Conservation (phyloP, 202 grass and related monocot species). For the Zoysia matrella region DNA sequence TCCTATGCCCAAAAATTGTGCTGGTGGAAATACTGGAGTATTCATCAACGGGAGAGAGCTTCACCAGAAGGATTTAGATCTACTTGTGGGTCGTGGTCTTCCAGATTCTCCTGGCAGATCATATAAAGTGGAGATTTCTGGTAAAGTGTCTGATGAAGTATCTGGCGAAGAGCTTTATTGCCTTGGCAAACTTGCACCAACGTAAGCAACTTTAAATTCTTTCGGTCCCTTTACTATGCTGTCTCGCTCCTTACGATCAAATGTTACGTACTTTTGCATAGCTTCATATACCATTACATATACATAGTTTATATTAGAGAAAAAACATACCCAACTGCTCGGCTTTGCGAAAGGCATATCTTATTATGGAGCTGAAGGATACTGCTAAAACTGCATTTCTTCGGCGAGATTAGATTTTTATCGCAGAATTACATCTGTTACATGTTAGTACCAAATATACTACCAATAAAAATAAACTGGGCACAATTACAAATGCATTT, state of each 20-base stretch:
- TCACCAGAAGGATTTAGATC: slow-evolving; percentile 75
- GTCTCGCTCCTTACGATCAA: neutral
- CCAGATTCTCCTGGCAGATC: slow-evolving; percentile 58
- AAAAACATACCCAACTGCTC: neutral
- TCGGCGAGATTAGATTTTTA: neutral
- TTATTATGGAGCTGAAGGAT: neutral
- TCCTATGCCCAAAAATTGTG: slow-evolving; percentile 38
- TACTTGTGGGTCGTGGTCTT: slow-evolving; percentile 69
- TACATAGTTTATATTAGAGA: neutral
- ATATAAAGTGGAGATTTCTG: slow-evolving; percentile 76
- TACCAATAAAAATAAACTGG: neutral
- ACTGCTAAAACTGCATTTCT: neutral
- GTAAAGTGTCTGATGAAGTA: slow-evolving; percentile 76
- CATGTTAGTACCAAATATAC: neutral
- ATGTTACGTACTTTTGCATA: neutral
- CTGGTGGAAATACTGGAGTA: slow-evolving; percentile 61
- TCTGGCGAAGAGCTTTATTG: slow-evolving; percentile 76
- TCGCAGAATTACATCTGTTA: neutral
- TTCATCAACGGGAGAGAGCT: slow-evolving; percentile 76
- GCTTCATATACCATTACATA: neutral
- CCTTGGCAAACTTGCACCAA: slow-evolving; percentile 85
- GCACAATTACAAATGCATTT: neutral
- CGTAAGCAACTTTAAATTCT: slow-evolving; percentile 54
- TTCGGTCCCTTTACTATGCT: neutral
- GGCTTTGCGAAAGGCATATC: neutral